These are phyloP conservation scores for Hemisphaericaspora subhashii DNA, from an alignment of 1,139 yeast genomes.

Conservation along the genomic window DNA sequence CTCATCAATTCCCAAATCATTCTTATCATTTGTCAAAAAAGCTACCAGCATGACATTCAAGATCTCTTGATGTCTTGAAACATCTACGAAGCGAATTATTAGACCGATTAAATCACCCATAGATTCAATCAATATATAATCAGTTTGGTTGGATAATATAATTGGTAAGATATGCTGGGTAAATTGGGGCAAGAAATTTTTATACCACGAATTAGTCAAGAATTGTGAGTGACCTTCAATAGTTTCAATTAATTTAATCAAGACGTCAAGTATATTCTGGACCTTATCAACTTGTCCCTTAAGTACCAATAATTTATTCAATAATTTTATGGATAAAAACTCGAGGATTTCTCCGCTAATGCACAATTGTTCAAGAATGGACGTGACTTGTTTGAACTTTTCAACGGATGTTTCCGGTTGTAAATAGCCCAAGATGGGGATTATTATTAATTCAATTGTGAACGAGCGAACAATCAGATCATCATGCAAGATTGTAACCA, in stretches of 20 bases:
- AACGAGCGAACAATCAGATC: constrained; percentile 13
- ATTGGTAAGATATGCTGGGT: constrained; percentile 17
- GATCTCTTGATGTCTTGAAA: constrained; percentile 37
- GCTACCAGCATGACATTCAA: constrained; percentile 30
- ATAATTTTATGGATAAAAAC: constrained; percentile 48
- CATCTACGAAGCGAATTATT: constrained; percentile 37
- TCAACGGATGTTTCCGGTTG: constrained; percentile 47
- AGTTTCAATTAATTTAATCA: constrained; percentile 23
- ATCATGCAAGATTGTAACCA: constrained; percentile 45
- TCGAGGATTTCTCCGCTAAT: constrained; percentile 50
- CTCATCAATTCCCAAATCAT: constrained; percentile 15
- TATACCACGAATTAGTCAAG: constrained; percentile 45
- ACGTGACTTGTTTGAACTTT: constrained; percentile 34
- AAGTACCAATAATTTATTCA: constrained; percentile 34
- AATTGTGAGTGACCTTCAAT: constrained; percentile 28
- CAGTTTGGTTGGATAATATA: constrained; percentile 11
- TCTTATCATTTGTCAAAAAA: constrained; percentile 20
- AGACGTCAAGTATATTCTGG: constrained; percentile 24
- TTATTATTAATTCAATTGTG: constrained; percentile 44
- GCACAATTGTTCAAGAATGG: constrained; percentile 45
- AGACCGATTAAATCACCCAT: constrained; percentile 39
- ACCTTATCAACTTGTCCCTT: constrained; percentile 14
- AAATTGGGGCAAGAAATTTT: constrained; percentile 36
- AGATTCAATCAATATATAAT: constrained; percentile 27
- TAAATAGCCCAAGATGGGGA: constrained; percentile 60